phyloP scores from a whole-genome alignment of 164 flowering plant species.

The Berberis vulgaris region DNA sequence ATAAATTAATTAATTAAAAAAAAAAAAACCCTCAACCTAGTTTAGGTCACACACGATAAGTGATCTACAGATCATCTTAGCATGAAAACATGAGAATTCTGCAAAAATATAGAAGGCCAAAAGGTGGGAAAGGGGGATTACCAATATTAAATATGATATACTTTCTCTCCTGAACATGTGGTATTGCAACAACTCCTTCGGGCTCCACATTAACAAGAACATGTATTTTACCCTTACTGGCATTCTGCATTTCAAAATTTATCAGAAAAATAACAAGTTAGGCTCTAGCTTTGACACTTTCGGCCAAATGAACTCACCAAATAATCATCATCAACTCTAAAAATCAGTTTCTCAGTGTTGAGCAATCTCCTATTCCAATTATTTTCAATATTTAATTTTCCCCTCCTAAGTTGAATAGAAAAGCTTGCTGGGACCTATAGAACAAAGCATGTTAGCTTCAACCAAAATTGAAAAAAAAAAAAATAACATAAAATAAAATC shows the following conservation, averaged over 20 bases:
- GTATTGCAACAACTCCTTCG: slow-evolving; percentile 77
- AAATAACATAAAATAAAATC: neutral
- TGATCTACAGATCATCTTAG: no score
- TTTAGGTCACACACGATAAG: no score
- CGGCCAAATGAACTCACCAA: slow-evolving; percentile 17
- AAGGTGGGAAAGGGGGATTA: slow-evolving; percentile 14
- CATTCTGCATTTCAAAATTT: slow-evolving; percentile 6
- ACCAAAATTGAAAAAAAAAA: slow-evolving; percentile 2
- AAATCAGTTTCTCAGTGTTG: slow-evolving; percentile 81
- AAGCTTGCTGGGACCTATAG: slow-evolving; percentile 79
- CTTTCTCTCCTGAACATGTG: slow-evolving; percentile 46
- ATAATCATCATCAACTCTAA: slow-evolving; percentile 39
- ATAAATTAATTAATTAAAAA: no score
- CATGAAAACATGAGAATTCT: no score
- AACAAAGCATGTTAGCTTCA: slow-evolving; percentile 8
- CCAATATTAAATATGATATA: slow-evolving; percentile 74
- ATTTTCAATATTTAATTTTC: slow-evolving; percentile 18
- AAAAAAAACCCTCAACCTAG: no score
- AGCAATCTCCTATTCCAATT: slow-evolving; percentile 55
- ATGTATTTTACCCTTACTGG: slow-evolving; percentile 30
- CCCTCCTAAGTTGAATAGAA: slow-evolving; percentile 50
- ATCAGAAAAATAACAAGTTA: neutral
- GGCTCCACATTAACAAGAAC: slow-evolving; percentile 72
- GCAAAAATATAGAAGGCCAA: no score
- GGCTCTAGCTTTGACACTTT: neutral